Percentiles rank a stretch among this genome's conserved stretches.
These are phyloP conservation scores for Margaritispora aquatica DNA, from an alignment of 495 filamentous ascomycete genomes.

Conservation along the genomic window DNA sequence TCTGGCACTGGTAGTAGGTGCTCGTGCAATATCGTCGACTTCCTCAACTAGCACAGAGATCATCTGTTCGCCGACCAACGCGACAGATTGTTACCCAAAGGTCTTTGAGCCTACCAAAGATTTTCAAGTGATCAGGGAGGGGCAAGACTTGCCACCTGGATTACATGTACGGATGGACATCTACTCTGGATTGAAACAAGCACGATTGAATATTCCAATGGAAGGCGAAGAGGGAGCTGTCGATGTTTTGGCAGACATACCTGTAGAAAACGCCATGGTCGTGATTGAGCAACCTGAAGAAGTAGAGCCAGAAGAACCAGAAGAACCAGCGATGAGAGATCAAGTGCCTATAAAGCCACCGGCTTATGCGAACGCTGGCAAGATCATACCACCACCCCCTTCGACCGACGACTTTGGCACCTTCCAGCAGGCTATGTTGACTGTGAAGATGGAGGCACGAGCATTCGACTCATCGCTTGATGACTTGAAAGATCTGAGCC, in stretches of 20 bases:
- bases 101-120: constrained; percentile 54
- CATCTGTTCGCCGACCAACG: constrained; percentile 56
- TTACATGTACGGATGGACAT: constrained; percentile 60
- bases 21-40: constrained; percentile 3
- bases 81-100: constrained; percentile 56
- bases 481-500: constrained; percentile 49
- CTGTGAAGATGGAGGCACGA: constrained; percentile 14
- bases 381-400: constrained; percentile 37
- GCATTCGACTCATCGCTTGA: constrained; percentile 31
- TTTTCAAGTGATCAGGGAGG: constrained; percentile 54
- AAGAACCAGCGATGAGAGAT: constrained; percentile 19
- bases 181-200: constrained; percentile 54
- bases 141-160: constrained; percentile 57
- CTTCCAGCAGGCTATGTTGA: constrained; percentile 18
- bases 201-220: constrained; percentile 49
- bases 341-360: constrained; percentile 32
- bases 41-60: constrained; percentile 32
- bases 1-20: constrained; percentile 3
- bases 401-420: constrained; percentile 14
- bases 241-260: constrained; percentile 35
- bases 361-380: constrained; percentile 42
- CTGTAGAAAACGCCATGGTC: constrained; percentile 40
- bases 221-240: constrained; percentile 30
- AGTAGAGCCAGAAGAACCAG: constrained; percentile 20
- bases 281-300: constrained; percentile 30